Evolutionary conservation across 2,329 filamentous ascomycete genomes (phyloP), one percentile per base, ranked within the genome.

Genomic region (Aureobasidium vineae): DNA sequence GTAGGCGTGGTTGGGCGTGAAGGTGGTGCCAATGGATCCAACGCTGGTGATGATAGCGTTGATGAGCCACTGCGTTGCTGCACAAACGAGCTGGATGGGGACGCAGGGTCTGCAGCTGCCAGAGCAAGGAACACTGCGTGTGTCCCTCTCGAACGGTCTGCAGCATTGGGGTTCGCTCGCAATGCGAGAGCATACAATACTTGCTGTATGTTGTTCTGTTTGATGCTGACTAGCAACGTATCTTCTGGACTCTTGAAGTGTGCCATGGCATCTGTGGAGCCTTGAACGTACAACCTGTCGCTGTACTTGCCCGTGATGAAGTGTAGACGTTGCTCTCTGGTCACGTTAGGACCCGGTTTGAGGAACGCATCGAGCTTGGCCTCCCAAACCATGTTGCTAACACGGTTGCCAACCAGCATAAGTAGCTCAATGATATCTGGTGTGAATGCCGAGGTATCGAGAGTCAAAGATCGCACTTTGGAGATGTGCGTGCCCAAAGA

Each of bases 341-440:
- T 93, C 28, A 93, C 91, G 71, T 89, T 87, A 0, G 91, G 84
- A 0, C 83, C 81, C 5, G 92, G 92, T 75, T 97, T 98, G 53
- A 85, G 73, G 6, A 84, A 80, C 28, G 84, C 84, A 67, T 97
- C 92, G 28, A 98, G 83, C 68, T 82, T 90, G 16, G 92, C 89
- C 80, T 99, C 95, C 92, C 93, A 99, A 23, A 99, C 84, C 88
- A 94, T 94, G 78, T 99, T 99, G 72, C 93, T 95, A 61, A 97
- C 88, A 60, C 93, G 87, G 76, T 99, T 99, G 69, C 96, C 96
- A 69, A 99, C 88, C 67, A 94, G 88, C 67, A 97, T 82, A 49
- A 99, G 84, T 56, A 99, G 85, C 75, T 99, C 96, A 76, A 99
- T 90, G 75, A 98, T 96, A 81, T 99, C 96, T 72, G 91, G 89